Evolutionary conservation across 345 rosid genomes (phyloP).

Genomic region (Brassica carinata): DNA sequence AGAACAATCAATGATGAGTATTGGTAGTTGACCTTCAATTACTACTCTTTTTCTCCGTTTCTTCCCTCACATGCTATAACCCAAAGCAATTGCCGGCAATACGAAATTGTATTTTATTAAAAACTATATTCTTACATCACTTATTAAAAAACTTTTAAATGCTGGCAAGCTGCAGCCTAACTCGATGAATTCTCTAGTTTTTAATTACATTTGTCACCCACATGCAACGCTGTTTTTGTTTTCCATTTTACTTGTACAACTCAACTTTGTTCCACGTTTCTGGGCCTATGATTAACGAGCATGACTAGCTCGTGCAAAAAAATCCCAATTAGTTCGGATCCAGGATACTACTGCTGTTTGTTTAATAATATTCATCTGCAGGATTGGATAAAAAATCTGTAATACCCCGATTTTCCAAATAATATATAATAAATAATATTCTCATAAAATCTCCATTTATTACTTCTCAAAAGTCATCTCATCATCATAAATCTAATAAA

Average conservation of each 20-base stretch:
- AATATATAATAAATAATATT: too few relatives aligned
- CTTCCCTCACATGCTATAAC: neutral
- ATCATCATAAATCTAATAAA: too few relatives aligned
- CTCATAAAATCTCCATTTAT: too few relatives aligned
- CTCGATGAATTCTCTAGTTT: neutral
- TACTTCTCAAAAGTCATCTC: too few relatives aligned
- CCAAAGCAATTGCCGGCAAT: neutral
- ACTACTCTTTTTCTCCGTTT: neutral
- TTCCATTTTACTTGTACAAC: neutral
- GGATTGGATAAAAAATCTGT: too few relatives aligned
- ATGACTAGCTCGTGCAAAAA: neutral
- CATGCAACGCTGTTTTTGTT: neutral
- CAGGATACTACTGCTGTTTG: neutral
- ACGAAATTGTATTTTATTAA: too few relatives aligned
- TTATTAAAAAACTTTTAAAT: too few relatives aligned
- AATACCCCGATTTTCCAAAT: too few relatives aligned
- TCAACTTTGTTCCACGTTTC: neutral
- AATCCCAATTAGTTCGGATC: neutral
- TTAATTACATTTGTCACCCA: neutral
- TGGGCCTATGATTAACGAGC: neutral
- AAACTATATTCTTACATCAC: neutral
- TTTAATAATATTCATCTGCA: too few relatives aligned
- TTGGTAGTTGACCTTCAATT: neutral
- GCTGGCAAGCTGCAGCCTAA: neutral
- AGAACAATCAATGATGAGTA: neutral